phyloP scores from a whole-genome alignment of 2,329 filamentous ascomycete species.

The Cladosporium velox region DNA sequence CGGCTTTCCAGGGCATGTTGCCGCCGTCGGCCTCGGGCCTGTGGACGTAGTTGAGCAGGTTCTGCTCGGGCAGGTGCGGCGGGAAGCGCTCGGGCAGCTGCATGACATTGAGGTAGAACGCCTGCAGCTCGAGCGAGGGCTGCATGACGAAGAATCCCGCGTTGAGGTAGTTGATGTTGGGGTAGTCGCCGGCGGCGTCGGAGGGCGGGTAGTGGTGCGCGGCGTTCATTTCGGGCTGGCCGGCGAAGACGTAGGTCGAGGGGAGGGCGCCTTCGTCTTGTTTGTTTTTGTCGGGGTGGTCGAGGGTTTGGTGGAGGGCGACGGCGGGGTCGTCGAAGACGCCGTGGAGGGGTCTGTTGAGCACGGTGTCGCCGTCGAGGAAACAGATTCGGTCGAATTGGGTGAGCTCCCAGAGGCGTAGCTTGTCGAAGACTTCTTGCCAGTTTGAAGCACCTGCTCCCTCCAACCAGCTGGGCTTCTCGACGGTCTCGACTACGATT shows the following conservation, averaged over 20 bases:
- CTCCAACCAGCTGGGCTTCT: conserved; percentile 21
- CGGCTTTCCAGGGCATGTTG: conserved; percentile 44
- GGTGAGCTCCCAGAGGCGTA: conserved; percentile 43
- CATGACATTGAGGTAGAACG: conserved; percentile 38
- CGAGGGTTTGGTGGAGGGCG: conserved; percentile 24
- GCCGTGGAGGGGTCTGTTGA: conserved; percentile 34
- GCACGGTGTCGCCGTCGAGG: conserved; percentile 40
- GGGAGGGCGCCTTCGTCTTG: conserved; percentile 35
- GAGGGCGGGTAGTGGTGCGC: conserved; percentile 40
- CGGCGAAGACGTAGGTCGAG: conserved; percentile 38
- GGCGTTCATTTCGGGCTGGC: conserved; percentile 37
- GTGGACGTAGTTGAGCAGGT: conserved; percentile 42
- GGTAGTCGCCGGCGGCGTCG: conserved; percentile 34
- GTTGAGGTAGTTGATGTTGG: conserved; percentile 38
- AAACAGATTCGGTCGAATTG: conserved; percentile 41
- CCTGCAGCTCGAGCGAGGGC: conserved; percentile 35
- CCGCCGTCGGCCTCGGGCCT: conserved; percentile 32
- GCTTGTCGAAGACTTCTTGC: conserved; percentile 43
- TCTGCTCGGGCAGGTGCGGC: conserved; percentile 40
- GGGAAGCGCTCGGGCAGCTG: conserved; percentile 37
- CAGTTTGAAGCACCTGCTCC: conserved; percentile 28
- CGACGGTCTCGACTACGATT: conserved; percentile 25
- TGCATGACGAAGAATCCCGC: conserved; percentile 43
- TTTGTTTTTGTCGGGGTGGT: conserved; percentile 20
- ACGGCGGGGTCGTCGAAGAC: conserved; percentile 39